Evolutionary conservation across 345 rosid species (phyloP).

Genomic region (Brassica juncea): DNA sequence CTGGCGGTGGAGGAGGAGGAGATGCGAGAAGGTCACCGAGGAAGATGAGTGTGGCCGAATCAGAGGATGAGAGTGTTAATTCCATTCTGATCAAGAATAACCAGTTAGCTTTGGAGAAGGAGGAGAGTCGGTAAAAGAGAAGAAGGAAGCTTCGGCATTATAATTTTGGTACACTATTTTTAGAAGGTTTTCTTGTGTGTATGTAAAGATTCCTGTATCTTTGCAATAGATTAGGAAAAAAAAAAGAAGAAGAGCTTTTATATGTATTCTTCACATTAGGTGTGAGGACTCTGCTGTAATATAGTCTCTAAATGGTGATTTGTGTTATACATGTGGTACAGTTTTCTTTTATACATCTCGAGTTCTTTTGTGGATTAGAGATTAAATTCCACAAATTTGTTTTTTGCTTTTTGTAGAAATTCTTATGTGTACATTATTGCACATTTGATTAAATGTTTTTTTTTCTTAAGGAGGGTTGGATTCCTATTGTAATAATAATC

Average conservation of each 20-base stretch:
- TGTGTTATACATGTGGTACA: not conserved
- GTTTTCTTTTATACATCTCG: not conserved
- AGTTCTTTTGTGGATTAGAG: not conserved
- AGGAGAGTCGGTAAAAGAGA: constrained; percentile 13
- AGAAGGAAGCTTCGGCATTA: constrained; percentile 9
- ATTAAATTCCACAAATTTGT: not conserved
- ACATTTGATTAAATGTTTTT: not conserved
- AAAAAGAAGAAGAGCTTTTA: not conserved
- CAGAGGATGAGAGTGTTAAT: constrained; percentile 74
- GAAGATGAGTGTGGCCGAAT: constrained; percentile 56
- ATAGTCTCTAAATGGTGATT: not conserved
- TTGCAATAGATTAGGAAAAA: not conserved
- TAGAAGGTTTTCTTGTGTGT: constrained; percentile 19
- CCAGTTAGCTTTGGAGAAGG: constrained; percentile 39
- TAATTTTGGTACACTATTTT: constrained; percentile 21
- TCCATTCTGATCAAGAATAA: constrained; percentile 45
- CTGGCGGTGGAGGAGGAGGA: constrained; percentile 41
- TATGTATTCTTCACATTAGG: not conserved
- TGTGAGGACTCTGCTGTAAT: not conserved
- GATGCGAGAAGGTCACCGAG: constrained; percentile 47
- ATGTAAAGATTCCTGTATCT: constrained; percentile 24
- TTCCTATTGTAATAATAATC: too few species aligned
- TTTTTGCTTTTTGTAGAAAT: not conserved
- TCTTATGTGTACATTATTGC: not conserved
- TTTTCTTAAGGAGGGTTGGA: too few species aligned